These are phyloP conservation scores for Fusarium papillatum DNA, from an alignment of 2,329 filamentous ascomycete genomes.

Conservation along the genomic window DNA sequence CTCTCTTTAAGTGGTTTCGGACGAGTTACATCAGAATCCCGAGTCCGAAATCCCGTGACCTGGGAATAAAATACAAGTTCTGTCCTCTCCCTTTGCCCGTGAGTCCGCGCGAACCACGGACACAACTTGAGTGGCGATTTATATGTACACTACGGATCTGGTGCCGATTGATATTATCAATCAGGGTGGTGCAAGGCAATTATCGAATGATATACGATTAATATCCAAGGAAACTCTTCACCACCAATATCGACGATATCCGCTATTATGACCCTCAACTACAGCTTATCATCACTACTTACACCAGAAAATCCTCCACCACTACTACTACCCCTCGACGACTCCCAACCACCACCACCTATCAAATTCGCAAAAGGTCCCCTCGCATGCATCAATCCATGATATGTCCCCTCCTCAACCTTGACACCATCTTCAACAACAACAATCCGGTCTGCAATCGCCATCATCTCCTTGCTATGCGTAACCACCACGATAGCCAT, in stretches of 20 bases:
- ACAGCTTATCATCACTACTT: not conserved
- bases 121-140: not conserved
- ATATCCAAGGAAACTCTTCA: conserved; percentile 11
- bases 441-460: conserved; percentile 78
- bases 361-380: conserved; percentile 65
- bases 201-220: not conserved
- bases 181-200: not conserved
- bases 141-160: not conserved
- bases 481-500: conserved; percentile 87
- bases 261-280: not conserved
- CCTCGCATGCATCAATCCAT: conserved; percentile 63
- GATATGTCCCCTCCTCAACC: conserved; percentile 77
- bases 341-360: conserved; percentile 45
- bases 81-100: not conserved
- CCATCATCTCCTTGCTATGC: conserved; percentile 90
- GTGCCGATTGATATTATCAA: not conserved
- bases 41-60: conserved; percentile 25
- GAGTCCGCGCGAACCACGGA: not conserved
- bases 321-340: not conserved
- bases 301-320: not conserved
- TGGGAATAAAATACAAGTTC: not conserved
- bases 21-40: conserved; percentile 28
- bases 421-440: conserved; percentile 78
- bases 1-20: conserved; percentile 18
- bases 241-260: not conserved